These are phyloP conservation scores for Chlorociboria aeruginascens DNA, from an alignment of 495 filamentous ascomycete genomes.

Conservation along the genomic window DNA sequence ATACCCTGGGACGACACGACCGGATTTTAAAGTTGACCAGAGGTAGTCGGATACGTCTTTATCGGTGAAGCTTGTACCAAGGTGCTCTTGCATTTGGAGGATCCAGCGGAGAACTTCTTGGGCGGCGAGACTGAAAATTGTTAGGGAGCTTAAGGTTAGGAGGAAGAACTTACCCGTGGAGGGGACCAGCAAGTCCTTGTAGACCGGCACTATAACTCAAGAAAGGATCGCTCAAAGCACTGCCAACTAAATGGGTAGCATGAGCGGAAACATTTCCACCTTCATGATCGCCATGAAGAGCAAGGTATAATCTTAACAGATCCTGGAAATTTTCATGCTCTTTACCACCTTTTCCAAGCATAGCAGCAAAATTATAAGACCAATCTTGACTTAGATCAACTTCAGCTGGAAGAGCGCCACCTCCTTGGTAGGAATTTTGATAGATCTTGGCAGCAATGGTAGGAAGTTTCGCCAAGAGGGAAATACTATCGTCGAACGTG, in stretches of 20 bases:
- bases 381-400: constrained; percentile 83
- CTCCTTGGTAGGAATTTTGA: constrained; percentile 71
- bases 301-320: constrained; percentile 81
- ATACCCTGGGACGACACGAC: constrained; percentile 91
- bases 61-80: constrained; percentile 68
- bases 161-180: constrained; percentile 56
- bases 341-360: constrained; percentile 81
- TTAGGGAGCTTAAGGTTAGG: constrained; percentile 7
- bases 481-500: constrained; percentile 91
- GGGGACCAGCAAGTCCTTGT: constrained; percentile 85
- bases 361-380: constrained; percentile 95
- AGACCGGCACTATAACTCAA: constrained; percentile 92
- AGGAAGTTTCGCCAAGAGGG: constrained; percentile 88
- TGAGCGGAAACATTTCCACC: constrained; percentile 97
- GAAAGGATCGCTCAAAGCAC: constrained; percentile 88
- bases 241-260: constrained; percentile 95
- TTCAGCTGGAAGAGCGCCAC: constrained; percentile 62
- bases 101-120: constrained; percentile 97
- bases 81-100: constrained; percentile 79
- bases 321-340: constrained; percentile 92
- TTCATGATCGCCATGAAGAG: constrained; percentile 95
- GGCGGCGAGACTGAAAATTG: constrained; percentile 54
- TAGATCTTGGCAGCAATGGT: constrained; percentile 96
- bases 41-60: constrained; percentile 75
- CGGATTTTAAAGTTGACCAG: constrained; percentile 85